Evolutionary conservation across 2,329 filamentous ascomycete species (phyloP), one percentile per base, ranked within the genome.

Genomic region (Penicillium olsonii): DNA sequence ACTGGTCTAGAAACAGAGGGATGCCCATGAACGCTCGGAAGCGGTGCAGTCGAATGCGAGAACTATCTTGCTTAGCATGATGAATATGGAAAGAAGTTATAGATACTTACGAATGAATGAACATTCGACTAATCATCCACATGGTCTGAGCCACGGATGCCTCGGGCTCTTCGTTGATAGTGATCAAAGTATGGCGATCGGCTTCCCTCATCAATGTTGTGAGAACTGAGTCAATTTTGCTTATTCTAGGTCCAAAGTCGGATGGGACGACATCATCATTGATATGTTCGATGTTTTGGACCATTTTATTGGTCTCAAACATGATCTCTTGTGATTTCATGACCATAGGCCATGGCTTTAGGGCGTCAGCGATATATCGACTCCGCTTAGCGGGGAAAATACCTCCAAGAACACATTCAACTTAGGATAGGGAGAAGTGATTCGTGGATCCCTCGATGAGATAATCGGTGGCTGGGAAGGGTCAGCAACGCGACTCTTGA

Each of bases 1-100:
- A 54, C 38, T 57, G 55, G 5, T 61, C 54, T 0, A 63, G 33
- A n/a, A 64, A 63, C 3, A 65, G 22, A 0, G 62, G 62, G 5
- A 59, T 45, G 20, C 63, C 61, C 37, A 56, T 43, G 11, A 65
- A 65, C 15, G 62, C 61, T 10, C 55, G 48, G 50, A 60, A 63
- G 0, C 61, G 59, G 24, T 64, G 61, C 0, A 62, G 44, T 20
- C 55, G 57, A 14, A 54, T 49, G 19, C 61, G 55, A 26, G 61
- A 53, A 12, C 62, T 65, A 6, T 4, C 20, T 5, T 14, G 17
- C 2, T 43, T 2, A 45, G 4, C 19, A 19, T 8, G 29, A 19
- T 17, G 26, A 3, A 18, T 24, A 34, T 27, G 17, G 15, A 11
- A 3, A 11, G 20, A n/a, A 15, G 20, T 3, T 11, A 10, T 29